Percentiles rank a stretch among this genome's conserved stretches.
Conservation (phyloP, 495 filamentous ascomycete species). For the Neurospora cerealis region DNA sequence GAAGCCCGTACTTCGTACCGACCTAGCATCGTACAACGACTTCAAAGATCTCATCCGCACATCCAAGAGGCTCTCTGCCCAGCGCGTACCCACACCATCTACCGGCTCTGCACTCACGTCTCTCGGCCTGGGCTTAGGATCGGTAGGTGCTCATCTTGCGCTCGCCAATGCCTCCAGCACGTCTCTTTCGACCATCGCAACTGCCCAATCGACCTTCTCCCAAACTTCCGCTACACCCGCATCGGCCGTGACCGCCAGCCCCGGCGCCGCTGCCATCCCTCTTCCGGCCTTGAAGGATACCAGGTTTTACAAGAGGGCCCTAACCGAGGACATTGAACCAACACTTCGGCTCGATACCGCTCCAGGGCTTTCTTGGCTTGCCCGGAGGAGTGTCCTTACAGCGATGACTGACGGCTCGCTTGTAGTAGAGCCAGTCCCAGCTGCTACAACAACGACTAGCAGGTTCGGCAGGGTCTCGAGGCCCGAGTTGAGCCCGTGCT, state of each 20-base stretch:
- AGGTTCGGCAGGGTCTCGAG: slow-evolving; percentile 41
- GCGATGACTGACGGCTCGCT: slow-evolving; percentile 80
- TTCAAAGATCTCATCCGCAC: slow-evolving; percentile 68
- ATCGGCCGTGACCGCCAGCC: slow-evolving; percentile 33
- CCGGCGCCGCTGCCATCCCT: slow-evolving; percentile 15
- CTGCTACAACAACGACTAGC: slow-evolving; percentile 27
- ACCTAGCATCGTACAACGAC: slow-evolving; percentile 71
- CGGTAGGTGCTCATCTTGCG: slow-evolving; percentile 24
- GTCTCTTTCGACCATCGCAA: slow-evolving; percentile 29
- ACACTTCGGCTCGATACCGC: slow-evolving; percentile 81
- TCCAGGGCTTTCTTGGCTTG: slow-evolving; percentile 88
- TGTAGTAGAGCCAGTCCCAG: slow-evolving; percentile 76
- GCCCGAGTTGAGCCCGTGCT: slow-evolving; percentile 59
- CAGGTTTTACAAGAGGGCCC: slow-evolving; percentile 81
- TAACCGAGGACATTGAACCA: slow-evolving; percentile 89
- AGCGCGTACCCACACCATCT: slow-evolving; percentile 9
- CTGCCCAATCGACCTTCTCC: slow-evolving; percentile 32
- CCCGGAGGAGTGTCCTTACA: slow-evolving; percentile 68
- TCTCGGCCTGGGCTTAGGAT: slow-evolving; percentile 42
- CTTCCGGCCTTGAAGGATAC: slow-evolving; percentile 64
- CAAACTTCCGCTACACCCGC: slow-evolving; percentile 43
- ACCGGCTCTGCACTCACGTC: slow-evolving; percentile 18
- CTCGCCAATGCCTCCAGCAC: slow-evolving; percentile 27
- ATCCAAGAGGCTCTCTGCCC: slow-evolving; percentile 46
- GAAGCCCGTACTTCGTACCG: slow-evolving; percentile 71